These are phyloP conservation scores for Phytophthora cajani DNA, from an alignment of 352 stramenopile genomes.

Conservation along the genomic window DNA sequence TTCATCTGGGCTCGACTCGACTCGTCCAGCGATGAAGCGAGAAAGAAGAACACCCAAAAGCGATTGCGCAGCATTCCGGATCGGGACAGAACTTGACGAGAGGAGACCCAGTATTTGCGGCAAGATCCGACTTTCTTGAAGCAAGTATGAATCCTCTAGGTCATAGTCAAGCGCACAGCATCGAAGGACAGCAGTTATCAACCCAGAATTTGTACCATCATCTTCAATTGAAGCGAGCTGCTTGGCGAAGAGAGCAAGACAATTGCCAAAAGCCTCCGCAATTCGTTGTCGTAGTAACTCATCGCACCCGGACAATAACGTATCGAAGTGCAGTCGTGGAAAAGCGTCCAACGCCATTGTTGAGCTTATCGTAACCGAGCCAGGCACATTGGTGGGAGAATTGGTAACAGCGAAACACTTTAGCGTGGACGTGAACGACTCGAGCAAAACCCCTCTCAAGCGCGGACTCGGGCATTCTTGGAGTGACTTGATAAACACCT, in stretches of 20 bases:
- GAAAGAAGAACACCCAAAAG: slow-evolving; percentile 66
- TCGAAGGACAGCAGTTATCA: slow-evolving; percentile 62
- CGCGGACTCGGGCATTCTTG: slow-evolving; percentile 30
- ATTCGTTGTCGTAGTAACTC: slow-evolving; percentile 50
- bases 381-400: slow-evolving; percentile 32
- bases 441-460: slow-evolving; percentile 49
- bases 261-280: slow-evolving; percentile 56
- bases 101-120: slow-evolving; percentile 62
- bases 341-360: slow-evolving; percentile 18
- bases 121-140: slow-evolving; percentile 71
- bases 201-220: slow-evolving; percentile 30
- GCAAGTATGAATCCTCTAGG: slow-evolving; percentile 74
- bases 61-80: slow-evolving; percentile 63
- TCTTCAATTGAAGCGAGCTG: slow-evolving; percentile 31
- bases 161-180: slow-evolving; percentile 75
- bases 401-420: slow-evolving; percentile 46
- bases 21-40: slow-evolving; percentile 59
- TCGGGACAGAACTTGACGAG: slow-evolving; percentile 44
- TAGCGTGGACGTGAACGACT: slow-evolving; percentile 57
- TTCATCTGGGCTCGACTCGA: slow-evolving; percentile 22
- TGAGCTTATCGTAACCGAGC: slow-evolving; percentile 6
- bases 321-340: slow-evolving; percentile 64
- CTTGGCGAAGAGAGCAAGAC: slow-evolving; percentile 43
- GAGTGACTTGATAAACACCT: slow-evolving; percentile 49
- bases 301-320: slow-evolving; percentile 61